Evolutionary conservation across 2,329 filamentous ascomycete species (phyloP).

Genomic region (Fusarium stilboides): DNA sequence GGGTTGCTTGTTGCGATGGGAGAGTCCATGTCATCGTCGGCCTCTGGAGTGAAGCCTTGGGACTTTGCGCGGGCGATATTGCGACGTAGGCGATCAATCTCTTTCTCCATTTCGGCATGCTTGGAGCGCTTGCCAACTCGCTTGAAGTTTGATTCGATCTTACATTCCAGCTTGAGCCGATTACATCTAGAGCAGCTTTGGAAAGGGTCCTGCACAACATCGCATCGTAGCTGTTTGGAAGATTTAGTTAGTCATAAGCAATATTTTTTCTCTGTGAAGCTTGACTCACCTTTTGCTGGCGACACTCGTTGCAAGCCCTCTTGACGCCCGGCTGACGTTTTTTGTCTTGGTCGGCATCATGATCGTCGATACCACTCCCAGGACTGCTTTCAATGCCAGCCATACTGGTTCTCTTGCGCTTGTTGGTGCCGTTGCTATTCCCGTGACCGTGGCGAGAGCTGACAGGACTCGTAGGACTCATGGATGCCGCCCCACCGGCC

Average conservation of each 20-base stretch:
- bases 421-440: slow-evolving; percentile 60
- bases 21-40: slow-evolving; percentile 72
- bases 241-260: slow-evolving; percentile 18
- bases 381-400: slow-evolving; percentile 72
- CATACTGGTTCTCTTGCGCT: slow-evolving; percentile 72
- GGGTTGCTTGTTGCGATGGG: slow-evolving; percentile 67
- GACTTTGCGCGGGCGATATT: slow-evolving; percentile 72
- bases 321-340: slow-evolving; percentile 80
- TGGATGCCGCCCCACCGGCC: slow-evolving; percentile 64
- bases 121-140: slow-evolving; percentile 85
- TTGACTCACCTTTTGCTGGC: slow-evolving; percentile 83
- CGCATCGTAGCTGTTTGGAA: slow-evolving; percentile 78
- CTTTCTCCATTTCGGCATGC: slow-evolving; percentile 89
- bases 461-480: slow-evolving; percentile 70
- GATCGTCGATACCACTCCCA: slow-evolving; percentile 65
- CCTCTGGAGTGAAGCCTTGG: slow-evolving; percentile 71
- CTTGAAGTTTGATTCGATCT: slow-evolving; percentile 91
- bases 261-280: background rate
- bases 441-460: slow-evolving; percentile 64
- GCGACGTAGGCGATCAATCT: slow-evolving; percentile 78
- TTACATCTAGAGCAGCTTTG: slow-evolving; percentile 82
- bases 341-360: slow-evolving; percentile 73
- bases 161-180: slow-evolving; percentile 85
- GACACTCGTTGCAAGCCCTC: slow-evolving; percentile 86
- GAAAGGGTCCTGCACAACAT: slow-evolving; percentile 86